Conservation (phyloP, 1,284 basidiomycete species). For the Irpex sp. region DNA sequence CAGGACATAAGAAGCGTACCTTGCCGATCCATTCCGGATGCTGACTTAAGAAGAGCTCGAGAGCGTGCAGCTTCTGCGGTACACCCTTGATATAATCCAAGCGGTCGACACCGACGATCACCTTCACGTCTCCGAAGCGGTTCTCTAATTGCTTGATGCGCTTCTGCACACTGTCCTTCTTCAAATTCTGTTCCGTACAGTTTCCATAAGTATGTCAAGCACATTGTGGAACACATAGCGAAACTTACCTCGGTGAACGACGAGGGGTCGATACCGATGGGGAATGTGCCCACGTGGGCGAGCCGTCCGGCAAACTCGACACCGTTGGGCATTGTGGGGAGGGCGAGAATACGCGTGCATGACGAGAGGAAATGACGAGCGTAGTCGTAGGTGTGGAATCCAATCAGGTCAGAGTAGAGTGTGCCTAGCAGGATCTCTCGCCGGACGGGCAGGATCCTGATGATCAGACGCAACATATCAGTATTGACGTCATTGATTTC, state of each 20-base stretch:
- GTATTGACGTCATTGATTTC: neutral
- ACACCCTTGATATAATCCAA: conserved; percentile 99
- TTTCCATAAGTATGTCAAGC: neutral
- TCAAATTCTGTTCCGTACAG: conserved; percentile 55
- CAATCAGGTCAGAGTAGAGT: conserved; percentile 94
- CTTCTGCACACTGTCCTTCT: conserved; percentile 74
- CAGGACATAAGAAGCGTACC: conserved; percentile 33
- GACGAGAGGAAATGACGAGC: conserved; percentile 98
- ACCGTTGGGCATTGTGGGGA: conserved; percentile 98
- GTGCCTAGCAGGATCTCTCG: conserved; percentile 95
- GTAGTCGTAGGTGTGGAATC: conserved; percentile 99
- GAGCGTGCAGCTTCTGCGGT: conserved; percentile 94
- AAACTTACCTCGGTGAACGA: conserved; percentile 79
- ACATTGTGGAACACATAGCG: neutral
- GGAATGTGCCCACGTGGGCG: conserved; percentile 97
- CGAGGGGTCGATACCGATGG: conserved; percentile 95
- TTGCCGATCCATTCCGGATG: conserved; percentile 99
- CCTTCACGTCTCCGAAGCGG: conserved; percentile 92
- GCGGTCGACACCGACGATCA: conserved; percentile 97
- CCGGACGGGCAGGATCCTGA: conserved; percentile 91
- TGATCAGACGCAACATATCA: neutral
- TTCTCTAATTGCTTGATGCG: conserved; percentile 83
- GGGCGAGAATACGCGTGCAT: conserved; percentile 92
- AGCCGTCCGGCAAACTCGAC: conserved; percentile 94
- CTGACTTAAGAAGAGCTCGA: conserved; percentile 95